Percentiles rank a stretch among this genome's conserved stretches.
These are phyloP conservation scores for Dictyophora rubrovolvata DNA, from an alignment of 768 basidiomycete genomes.

Conservation along the genomic window DNA sequence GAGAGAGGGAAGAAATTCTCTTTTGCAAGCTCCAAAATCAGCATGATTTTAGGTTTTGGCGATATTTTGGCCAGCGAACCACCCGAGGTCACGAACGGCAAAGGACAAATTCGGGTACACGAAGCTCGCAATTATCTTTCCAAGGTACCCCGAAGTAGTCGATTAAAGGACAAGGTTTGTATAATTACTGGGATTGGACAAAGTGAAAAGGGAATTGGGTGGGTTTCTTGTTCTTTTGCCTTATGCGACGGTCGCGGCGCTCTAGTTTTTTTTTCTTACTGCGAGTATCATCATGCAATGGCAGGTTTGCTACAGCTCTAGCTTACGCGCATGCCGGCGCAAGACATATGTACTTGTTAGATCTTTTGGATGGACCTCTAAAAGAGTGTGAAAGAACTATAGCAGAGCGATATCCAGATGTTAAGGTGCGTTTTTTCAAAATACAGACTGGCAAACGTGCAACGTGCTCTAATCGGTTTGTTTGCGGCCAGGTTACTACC, in stretches of 20 bases:
- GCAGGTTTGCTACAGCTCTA: constrained; percentile 62
- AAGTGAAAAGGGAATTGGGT: constrained; percentile 86
- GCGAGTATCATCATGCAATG: not conserved
- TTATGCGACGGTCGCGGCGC: too few relatives aligned
- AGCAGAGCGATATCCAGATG: constrained; percentile 56
- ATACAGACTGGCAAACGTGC: too few relatives aligned
- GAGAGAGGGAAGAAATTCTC: too few relatives aligned
- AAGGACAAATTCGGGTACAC: constrained; percentile 39
- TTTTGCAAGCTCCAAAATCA: not conserved
- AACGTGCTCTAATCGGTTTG: not conserved
- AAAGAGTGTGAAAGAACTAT: constrained; percentile 64
- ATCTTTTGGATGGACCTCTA: constrained; percentile 56
- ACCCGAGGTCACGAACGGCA: not conserved
- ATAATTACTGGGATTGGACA: constrained; percentile 79
- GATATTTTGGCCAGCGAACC: not conserved
- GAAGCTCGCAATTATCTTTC: constrained; percentile 60
- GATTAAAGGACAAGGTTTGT: constrained; percentile 70
- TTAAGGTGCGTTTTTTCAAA: constrained; percentile 46
- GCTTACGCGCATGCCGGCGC: constrained; percentile 79
- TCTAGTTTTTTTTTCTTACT: constrained; percentile 2
- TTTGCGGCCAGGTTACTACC: constrained; percentile 52
- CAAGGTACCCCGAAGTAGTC: constrained; percentile 37
- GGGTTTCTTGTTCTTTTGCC: constrained; percentile 18
- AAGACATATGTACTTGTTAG: constrained; percentile 66
- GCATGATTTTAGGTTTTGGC: not conserved